phyloP scores from a whole-genome alignment of 768 basidiomycete species.

The Lactarius tabidus region DNA sequence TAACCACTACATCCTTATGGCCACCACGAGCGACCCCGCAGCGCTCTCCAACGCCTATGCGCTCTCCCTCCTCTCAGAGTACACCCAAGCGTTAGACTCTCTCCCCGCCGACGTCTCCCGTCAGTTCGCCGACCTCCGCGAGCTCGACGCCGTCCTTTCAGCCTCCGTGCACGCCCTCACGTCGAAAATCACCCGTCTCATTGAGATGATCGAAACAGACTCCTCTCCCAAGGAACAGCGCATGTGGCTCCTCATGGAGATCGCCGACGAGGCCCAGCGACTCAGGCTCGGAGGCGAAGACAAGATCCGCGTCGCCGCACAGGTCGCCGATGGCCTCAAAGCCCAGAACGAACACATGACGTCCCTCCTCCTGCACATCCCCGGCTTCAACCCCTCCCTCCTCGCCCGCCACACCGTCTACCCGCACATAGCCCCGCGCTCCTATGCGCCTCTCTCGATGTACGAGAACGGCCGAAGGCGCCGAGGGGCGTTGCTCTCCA shows the following conservation, averaged over 20 bases:
- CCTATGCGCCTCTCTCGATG: constrained; percentile 57
- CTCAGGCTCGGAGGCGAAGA: constrained; percentile 95
- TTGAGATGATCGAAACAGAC: constrained; percentile 67
- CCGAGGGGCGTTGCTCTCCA: constrained; percentile 51
- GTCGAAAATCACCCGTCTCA: constrained; percentile 70
- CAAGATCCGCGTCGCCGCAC: constrained; percentile 93
- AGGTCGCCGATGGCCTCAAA: constrained; percentile 84
- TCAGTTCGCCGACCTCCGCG: constrained; percentile 92
- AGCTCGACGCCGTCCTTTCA: constrained; percentile 97
- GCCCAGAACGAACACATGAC: constrained; percentile 57
- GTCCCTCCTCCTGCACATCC: constrained; percentile 56
- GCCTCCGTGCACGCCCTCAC: constrained; percentile 81
- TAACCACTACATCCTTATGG: not conserved
- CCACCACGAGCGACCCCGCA: constrained; percentile 30
- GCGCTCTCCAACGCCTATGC: constrained; percentile 48
- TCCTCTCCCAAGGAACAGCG: constrained; percentile 61
- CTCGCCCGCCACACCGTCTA: constrained; percentile 65
- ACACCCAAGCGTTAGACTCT: constrained; percentile 88
- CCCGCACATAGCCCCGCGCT: constrained; percentile 68
- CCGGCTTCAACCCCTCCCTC: constrained; percentile 54
- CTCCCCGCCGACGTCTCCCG: constrained; percentile 93
- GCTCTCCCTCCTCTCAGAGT: constrained; percentile 71
- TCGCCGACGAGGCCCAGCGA: constrained; percentile 88
- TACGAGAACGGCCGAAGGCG: constrained; percentile 60
- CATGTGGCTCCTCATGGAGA: constrained; percentile 83